Evolutionary conservation across 768 basidiomycete genomes (phyloP).

Genomic region (Antrodiella citrinella): DNA sequence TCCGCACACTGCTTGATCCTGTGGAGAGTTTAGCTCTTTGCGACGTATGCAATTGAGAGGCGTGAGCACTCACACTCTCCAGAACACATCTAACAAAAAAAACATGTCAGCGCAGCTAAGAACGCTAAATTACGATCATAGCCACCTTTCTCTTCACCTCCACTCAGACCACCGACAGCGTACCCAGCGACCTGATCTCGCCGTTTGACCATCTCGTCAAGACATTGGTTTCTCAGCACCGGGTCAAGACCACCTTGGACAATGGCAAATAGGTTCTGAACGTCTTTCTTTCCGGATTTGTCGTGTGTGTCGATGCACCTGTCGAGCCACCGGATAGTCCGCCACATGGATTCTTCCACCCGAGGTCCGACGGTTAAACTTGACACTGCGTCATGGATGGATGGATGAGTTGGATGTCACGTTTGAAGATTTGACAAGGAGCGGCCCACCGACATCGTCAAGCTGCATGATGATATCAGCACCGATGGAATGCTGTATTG

Average conservation of each 20-base stretch:
- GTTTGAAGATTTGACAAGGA: not conserved
- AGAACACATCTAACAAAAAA: slow-evolving; percentile 58
- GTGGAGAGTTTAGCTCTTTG: no score
- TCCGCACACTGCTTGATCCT: slow-evolving; percentile 81
- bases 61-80: slow-evolving; percentile 67
- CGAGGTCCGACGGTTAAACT: slow-evolving; percentile 75
- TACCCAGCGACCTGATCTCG: slow-evolving; percentile 78
- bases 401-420: not conserved
- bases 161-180: slow-evolving; percentile 85
- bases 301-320: slow-evolving; percentile 76
- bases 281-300: slow-evolving; percentile 49
- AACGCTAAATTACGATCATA: not conserved
- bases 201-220: slow-evolving; percentile 76
- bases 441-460: slow-evolving; percentile 73
- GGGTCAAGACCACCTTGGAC: slow-evolving; percentile 82
- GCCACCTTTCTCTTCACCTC: slow-evolving; percentile 85
- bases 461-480: slow-evolving; percentile 95
- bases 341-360: slow-evolving; percentile 81
- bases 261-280: slow-evolving; percentile 87
- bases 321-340: slow-evolving; percentile 87
- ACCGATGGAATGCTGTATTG: slow-evolving; percentile 84
- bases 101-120: slow-evolving; percentile 2
- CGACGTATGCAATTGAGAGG: no score
- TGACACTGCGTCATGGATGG: slow-evolving; percentile 44
- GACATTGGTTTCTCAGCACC: slow-evolving; percentile 61